phyloP scores from a whole-genome alignment of 2,329 filamentous ascomycete species.

The Xylaria sp. region DNA sequence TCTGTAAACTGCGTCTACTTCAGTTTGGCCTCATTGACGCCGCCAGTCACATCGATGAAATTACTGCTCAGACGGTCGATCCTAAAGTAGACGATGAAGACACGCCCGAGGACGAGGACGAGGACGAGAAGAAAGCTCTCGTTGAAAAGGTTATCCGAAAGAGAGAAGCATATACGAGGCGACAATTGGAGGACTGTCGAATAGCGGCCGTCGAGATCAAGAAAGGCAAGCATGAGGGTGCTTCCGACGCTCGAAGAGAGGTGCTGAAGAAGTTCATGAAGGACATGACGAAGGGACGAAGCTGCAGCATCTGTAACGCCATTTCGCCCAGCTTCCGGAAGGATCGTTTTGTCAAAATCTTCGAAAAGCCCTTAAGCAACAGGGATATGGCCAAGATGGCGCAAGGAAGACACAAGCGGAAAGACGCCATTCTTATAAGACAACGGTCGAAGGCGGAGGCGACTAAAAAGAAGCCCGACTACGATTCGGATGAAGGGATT shows the following conservation, averaged over 20 bases:
- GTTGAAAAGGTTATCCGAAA: constrained; percentile 65
- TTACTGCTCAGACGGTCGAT: constrained; percentile 50
- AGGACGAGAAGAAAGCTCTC: constrained; percentile 66
- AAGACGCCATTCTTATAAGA: constrained; percentile 74
- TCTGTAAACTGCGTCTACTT: constrained; percentile 86
- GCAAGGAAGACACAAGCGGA: constrained; percentile 71
- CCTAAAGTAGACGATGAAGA: constrained; percentile 62
- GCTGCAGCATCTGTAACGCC: constrained; percentile 74
- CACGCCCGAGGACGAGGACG: constrained; percentile 66
- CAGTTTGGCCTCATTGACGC: constrained; percentile 80
- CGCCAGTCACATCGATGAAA: constrained; percentile 58
- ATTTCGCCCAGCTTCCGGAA: constrained; percentile 88
- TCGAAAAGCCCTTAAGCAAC: constrained; percentile 79
- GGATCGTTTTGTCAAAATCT: constrained; percentile 92
- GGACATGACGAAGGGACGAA: constrained; percentile 74
- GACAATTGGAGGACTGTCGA: constrained; percentile 72
- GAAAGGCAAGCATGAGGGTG: constrained; percentile 83
- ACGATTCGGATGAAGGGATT: constrained; percentile 74
- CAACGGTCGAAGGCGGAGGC: constrained; percentile 47
- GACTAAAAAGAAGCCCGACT: constrained; percentile 52
- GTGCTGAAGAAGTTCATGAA: constrained; percentile 85
- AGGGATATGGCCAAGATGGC: constrained; percentile 85
- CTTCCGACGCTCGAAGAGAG: constrained; percentile 78
- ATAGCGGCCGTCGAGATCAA: constrained; percentile 60
- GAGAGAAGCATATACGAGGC: constrained; percentile 76